Conservation (phyloP, 1,284 basidiomycete species). For the Mycena citricolor region DNA sequence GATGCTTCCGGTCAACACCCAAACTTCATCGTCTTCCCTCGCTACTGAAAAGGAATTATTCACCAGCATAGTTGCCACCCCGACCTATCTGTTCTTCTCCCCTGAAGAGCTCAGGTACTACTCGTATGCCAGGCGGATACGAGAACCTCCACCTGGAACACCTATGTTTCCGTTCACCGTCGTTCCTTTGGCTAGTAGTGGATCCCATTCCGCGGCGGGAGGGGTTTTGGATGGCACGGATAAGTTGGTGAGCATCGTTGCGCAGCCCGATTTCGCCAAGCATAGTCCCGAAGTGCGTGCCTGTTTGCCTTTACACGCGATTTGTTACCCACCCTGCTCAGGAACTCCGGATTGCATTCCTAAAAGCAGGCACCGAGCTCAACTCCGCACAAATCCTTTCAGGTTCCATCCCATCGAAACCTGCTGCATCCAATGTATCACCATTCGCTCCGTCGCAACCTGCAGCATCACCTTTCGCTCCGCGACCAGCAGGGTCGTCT, state of each 20-base stretch:
- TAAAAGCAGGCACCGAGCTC: no score
- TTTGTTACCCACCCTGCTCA: no score
- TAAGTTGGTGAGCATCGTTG: constrained; percentile 7
- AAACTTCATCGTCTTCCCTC: neutral
- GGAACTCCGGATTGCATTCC: no score
- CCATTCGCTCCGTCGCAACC: no score
- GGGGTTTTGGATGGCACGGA: constrained; percentile 6
- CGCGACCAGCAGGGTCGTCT: no score
- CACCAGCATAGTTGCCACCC: neutral
- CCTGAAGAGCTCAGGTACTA: neutral
- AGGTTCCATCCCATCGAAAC: no score
- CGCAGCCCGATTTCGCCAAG: constrained; percentile 6
- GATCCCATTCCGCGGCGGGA: no score
- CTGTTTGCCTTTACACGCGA: no score
- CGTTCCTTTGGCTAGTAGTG: no score
- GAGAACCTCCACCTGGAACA: neutral
- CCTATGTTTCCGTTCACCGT: neutral
- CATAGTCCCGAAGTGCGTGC: constrained; percentile 21
- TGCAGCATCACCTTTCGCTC: no score
- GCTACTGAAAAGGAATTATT: neutral
- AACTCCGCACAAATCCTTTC: no score
- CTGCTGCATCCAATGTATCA: no score
- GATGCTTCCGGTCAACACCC: neutral
- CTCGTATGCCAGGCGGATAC: neutral
- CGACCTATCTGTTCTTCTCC: neutral